A percentile compares a stretch with the other conserved stretches of the same genome.
These are phyloP conservation scores for Dovyalis caffra DNA, from an alignment of 345 rosid genomes.

Conservation along the genomic window DNA sequence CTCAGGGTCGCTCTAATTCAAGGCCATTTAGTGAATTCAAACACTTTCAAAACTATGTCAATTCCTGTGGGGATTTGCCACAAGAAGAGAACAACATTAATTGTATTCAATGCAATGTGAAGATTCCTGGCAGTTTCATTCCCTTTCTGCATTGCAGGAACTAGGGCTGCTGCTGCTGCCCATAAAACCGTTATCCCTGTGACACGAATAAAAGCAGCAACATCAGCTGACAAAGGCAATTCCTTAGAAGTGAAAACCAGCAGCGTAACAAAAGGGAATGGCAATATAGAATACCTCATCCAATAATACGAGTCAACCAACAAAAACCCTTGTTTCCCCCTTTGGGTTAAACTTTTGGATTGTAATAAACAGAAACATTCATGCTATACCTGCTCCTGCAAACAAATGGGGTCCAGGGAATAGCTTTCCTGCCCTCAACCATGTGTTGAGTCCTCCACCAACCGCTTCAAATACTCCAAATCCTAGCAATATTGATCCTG, in stretches of 20 bases:
- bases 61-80: conserved; percentile 86
- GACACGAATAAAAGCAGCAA: conserved; percentile 4
- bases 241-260: neutral
- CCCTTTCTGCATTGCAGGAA: conserved; percentile 91
- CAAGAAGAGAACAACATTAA: conserved; percentile 68
- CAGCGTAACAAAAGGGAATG: neutral
- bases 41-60: conserved; percentile 73
- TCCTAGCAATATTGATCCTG: conserved; percentile 77
- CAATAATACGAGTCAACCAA: neutral
- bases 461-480: conserved; percentile 84
- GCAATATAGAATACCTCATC: neutral
- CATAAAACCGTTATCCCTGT: conserved; percentile 77
- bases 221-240: neutral
- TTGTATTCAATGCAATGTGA: conserved; percentile 70
- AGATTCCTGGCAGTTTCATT: conserved; percentile 76
- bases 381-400: conserved; percentile 72
- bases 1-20: conserved; percentile 22
- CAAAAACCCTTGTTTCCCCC: neutral
- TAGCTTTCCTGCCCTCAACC: conserved; percentile 80
- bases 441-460: conserved; percentile 78
- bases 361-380: neutral
- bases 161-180: conserved; percentile 81
- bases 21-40: conserved; percentile 89
- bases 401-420: conserved; percentile 99
- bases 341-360: neutral